Evolutionary conservation across 2,329 filamentous ascomycete species (phyloP), one percentile per base, ranked within the genome.

Genomic region (Monosporascus sp.): DNA sequence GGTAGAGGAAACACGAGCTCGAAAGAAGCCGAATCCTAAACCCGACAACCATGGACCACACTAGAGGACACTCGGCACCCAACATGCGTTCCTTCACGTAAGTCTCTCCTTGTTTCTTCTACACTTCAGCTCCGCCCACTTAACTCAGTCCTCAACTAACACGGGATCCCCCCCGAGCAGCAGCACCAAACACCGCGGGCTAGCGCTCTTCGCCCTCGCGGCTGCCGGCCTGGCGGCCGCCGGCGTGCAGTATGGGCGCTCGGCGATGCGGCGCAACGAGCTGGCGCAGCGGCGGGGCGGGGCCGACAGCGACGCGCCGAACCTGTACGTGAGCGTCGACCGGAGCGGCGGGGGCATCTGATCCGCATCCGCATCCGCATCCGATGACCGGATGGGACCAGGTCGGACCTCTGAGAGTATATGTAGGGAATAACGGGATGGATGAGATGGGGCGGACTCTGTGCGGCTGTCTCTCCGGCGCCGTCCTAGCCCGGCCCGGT

Each of bases 311-410:
- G 64, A 65, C 38, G 60, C 64, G 5, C 67, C 68, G 24, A 72
- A 72, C 55, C 68, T 73, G 48, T 76, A 79, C 62, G 77, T 80
- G 51, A 75, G 70, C 52, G 77, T 80, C 52, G 77, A 80, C 51
- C 72, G 78, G 24, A 80, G 77, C 59, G 78, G 78, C 34, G 65
- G 66, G 1, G 65, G 65, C 0, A 62, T 68, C 57, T 68, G 42
- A 60, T 14, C 31, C 9, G 31, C 27, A 34, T 34, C 22, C n/a
- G n/a, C n/a, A n/a, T n/a, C 31, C 11, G 31, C 31, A 34, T 34
- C 31, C 31, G 31, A 11, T 34, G 31, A 1, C 9, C 31, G 31
- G 27, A 34, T 31, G 5, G 31, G 4, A 14, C 9, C 4, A 9
- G 31, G 31, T 34, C 31, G 9, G 31, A 11, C 31, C 3, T 34